These are phyloP conservation scores for Tetrahymena malaccensis DNA, from an alignment of 73 alveolate species.

Conservation along the genomic window DNA sequence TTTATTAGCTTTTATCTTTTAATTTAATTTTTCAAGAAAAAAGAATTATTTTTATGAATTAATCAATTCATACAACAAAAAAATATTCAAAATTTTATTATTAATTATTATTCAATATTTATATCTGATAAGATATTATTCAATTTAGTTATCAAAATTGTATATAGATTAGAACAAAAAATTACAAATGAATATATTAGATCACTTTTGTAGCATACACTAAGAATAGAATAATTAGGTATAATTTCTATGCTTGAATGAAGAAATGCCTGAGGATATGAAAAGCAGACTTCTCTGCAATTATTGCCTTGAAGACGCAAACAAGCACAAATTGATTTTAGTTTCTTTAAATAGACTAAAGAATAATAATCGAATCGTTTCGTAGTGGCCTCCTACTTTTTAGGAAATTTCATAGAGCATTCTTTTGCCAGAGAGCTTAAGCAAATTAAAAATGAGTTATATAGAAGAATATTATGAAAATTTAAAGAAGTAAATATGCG, in stretches of 20 bases:
- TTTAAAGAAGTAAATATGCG: neutral
- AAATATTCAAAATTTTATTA: no score
- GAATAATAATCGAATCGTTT: neutral
- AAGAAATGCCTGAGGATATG: neutral
- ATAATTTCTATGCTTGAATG: neutral
- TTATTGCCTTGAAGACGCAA: neutral
- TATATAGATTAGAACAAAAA: neutral
- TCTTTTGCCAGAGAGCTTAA: neutral
- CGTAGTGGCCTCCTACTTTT: neutral
- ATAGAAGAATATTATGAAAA: neutral
- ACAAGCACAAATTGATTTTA: neutral
- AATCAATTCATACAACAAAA: no score
- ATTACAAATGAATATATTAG: neutral
- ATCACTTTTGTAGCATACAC: neutral
- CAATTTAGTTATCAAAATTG: neutral
- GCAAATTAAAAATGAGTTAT: neutral
- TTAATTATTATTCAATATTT: no score
- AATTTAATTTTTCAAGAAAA: no score
- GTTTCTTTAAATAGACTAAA: neutral
- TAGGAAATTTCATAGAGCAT: neutral
- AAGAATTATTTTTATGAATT: no score
- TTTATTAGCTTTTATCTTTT: no score
- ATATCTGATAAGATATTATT: no score
- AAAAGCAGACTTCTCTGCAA: neutral
- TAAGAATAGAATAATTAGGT: neutral